A percentile compares a stretch with the other conserved stretches of the same genome.
Conservation (phyloP, 2,329 filamentous ascomycete species). For the Aspergillus caelatus region DNA sequence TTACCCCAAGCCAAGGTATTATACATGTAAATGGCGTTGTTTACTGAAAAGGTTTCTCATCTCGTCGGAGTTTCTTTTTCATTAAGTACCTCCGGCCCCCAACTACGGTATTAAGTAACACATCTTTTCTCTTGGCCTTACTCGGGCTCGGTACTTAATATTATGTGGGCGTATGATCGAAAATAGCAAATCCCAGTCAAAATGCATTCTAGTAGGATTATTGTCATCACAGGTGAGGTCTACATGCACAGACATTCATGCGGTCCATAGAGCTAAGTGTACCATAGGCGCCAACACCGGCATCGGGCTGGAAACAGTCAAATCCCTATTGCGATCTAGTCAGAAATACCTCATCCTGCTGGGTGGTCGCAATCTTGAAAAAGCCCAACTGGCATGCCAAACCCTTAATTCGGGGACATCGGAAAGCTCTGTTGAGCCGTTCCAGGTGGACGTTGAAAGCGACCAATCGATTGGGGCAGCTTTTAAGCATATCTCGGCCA, state of each 20-base stretch:
- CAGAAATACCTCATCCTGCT: neutral
- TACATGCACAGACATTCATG: neutral
- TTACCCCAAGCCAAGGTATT: too few species aligned
- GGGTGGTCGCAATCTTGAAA: neutral
- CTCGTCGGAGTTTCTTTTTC: neutral
- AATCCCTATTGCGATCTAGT: neutral
- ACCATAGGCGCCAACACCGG: slow-evolving; percentile 14
- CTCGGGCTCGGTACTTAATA: neutral
- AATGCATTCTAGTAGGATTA: neutral
- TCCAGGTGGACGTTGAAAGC: neutral
- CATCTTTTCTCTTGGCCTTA: neutral
- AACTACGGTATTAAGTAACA: neutral
- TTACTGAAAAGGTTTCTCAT: too few species aligned
- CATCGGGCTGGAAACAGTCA: slow-evolving; percentile 1
- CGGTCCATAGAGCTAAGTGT: neutral
- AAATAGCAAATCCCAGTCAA: neutral
- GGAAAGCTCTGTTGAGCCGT: neutral
- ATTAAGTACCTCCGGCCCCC: neutral
- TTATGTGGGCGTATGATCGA: neutral
- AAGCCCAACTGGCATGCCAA: neutral
- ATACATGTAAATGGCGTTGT: too few species aligned
- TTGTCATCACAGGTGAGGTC: neutral
- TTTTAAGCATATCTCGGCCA: neutral
- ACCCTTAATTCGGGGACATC: neutral
- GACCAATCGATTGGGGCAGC: neutral